phyloP scores from a whole-genome alignment of 176 grass and related monocot genomes.

The Avena sativa region DNA sequence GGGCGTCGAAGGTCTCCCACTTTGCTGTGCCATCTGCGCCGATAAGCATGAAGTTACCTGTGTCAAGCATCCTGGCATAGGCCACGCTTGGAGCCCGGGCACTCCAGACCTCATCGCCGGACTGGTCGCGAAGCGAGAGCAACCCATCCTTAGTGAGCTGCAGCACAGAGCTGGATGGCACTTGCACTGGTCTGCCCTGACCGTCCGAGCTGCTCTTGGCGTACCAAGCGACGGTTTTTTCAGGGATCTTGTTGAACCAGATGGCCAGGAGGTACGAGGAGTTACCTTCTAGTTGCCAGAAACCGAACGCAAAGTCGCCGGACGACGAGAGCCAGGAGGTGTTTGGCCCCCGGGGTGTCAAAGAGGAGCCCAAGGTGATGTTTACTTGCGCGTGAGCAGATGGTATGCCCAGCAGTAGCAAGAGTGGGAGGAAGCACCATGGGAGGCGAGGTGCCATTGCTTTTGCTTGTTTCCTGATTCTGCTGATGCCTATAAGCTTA shows the following conservation, averaged over 20 bases:
- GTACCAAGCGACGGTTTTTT: neutral
- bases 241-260: constrained; percentile 32
- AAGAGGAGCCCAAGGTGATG: constrained; percentile 26
- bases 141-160: neutral
- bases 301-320: constrained; percentile 24
- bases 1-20: neutral
- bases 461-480: neutral
- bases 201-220: neutral
- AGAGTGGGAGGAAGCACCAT: neutral
- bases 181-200: neutral
- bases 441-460: constrained; percentile 24
- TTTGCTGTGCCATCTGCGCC: neutral
- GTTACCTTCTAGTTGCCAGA: neutral
- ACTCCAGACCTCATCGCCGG: neutral
- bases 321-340: constrained; percentile 38
- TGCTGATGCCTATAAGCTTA: neutral
- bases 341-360: constrained; percentile 11
- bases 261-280: neutral
- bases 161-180: neutral
- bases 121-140: neutral
- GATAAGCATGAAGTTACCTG: neutral
- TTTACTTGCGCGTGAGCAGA: constrained; percentile 34
- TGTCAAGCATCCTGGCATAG: constrained; percentile 14
- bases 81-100: neutral
- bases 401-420: neutral